Evolutionary conservation across 1,284 basidiomycete genomes (phyloP), one percentile per base, ranked within the genome.

Genomic region (Vanrija pseudolonga): DNA sequence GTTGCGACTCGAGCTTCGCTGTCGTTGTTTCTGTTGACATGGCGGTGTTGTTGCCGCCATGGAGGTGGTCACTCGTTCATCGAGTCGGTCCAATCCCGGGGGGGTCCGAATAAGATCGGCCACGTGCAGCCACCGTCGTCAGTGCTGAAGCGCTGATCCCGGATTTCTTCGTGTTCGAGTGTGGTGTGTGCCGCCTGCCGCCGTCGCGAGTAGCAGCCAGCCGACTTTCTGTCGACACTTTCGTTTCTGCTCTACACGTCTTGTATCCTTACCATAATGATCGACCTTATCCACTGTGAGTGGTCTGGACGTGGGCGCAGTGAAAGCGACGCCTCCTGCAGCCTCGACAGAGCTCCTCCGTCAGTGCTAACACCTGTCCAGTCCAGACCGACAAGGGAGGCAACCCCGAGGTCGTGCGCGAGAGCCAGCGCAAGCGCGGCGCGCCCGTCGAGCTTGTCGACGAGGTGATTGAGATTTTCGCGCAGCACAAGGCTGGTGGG

Each of bases 401-500:
- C 47, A 90, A 97, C 79, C 86, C 93, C n/a, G 86, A 90, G 65
- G 82, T 88, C 69, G 94, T 98, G 64, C 81, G 87, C 60, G 91
- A 93, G 69, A 96, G 92, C 15, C 94, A 98, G 79, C 82, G 85
- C 72, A 95, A 93, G 78, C 85, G 96, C 41, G 89, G 89, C 7
- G 87, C 91, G 44, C 82, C 88, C 22, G 89, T 90, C 45, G 91
- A 94, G 76, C 76, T 97, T 62, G 93, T 98, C 14, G 93, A 97
- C 77, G 89, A 98, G 75, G 85, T 98, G 57, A 86, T 98, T 61
- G 83, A 84, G 66, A 86, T 96, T 83, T 67, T 71, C 28, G 58
- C 55, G 14, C 62, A 70, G 57, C 97, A 98, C 77, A 81, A 85
- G 48, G 85, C 91, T 66, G 85, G 92, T 94, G 71, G 70, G 88